phyloP scores from a whole-genome alignment of 768 basidiomycete species.

The Cantharellus anzutake region DNA sequence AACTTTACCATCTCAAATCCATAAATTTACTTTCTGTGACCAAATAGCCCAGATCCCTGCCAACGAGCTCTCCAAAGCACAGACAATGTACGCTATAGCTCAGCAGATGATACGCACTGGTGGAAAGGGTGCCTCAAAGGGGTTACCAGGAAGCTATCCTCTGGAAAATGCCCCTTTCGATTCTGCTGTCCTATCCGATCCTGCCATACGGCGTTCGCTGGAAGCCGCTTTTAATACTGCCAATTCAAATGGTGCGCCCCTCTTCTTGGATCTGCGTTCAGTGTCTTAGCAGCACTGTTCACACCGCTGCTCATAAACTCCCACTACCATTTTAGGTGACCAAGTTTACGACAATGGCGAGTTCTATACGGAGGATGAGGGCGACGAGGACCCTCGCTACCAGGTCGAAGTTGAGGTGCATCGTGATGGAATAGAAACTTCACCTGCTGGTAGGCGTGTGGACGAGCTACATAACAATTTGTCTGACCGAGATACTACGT shows the following conservation, averaged over 20 bases:
- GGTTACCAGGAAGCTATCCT: constrained; percentile 1
- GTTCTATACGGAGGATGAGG: constrained; percentile 30
- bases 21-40: constrained; percentile 26
- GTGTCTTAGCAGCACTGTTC: background rate
- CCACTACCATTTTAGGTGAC: background rate
- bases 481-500: no score
- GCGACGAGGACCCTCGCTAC: constrained; percentile 23
- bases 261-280: background rate
- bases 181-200: constrained; percentile 34
- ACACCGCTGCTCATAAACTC: background rate
- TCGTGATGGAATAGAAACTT: background rate
- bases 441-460: no score
- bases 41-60: background rate
- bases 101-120: constrained; percentile 41
- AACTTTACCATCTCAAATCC: constrained; percentile 44
- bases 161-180: constrained; percentile 24
- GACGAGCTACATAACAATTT: no score
- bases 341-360: constrained; percentile 19
- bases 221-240: constrained; percentile 15
- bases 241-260: background rate
- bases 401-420: constrained; percentile 13
- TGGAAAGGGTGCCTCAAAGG: constrained; percentile 18
- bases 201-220: constrained; percentile 22
- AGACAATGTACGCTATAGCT: constrained; percentile 49
- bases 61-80: constrained; percentile 21